These are phyloP conservation scores for Chlorella sp. DNA, from an alignment of 139 green algal genomes.

Conservation along the genomic window DNA sequence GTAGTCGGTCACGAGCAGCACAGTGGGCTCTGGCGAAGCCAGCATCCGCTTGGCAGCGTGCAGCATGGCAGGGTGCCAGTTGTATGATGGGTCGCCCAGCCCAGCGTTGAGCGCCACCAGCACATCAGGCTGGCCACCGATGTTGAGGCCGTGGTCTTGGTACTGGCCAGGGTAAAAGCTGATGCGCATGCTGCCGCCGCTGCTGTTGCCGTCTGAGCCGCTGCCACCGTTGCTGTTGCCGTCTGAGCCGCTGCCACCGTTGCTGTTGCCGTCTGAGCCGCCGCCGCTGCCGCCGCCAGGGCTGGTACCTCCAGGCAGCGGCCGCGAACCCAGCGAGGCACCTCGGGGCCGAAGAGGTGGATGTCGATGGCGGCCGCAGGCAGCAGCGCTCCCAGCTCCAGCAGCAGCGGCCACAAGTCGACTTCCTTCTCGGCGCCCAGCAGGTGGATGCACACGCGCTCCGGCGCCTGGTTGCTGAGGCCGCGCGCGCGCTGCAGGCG, in stretches of 20 bases:
- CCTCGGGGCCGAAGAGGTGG: not conserved
- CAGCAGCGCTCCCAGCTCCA: conserved; percentile 19
- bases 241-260: not conserved
- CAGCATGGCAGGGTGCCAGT: not conserved
- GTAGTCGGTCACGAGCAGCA: not conserved
- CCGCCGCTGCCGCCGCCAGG: not conserved
- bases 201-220: too few relatives aligned
- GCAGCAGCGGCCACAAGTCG: conserved; percentile 11
- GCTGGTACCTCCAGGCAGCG: not conserved
- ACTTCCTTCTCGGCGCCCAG: conserved; percentile 16
- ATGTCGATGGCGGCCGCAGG: not conserved
- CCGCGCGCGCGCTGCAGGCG: not conserved
- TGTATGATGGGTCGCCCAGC: not conserved
- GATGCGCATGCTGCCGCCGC: not conserved
- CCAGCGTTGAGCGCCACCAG: not conserved
- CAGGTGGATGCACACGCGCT: not conserved
- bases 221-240: not conserved
- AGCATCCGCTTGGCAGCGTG: not conserved
- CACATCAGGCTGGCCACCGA: not conserved
- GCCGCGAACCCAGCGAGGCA: not conserved
- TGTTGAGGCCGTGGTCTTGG: not conserved
- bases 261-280: not conserved
- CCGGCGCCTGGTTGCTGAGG: not conserved
- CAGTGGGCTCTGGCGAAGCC: too few relatives aligned
- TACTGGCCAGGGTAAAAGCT: not conserved